A percentile compares a stretch with the other conserved stretches of the same genome.
phyloP scores from a whole-genome alignment of 1,284 basidiomycete genomes.

The Sanguinoderma infundibulare region DNA sequence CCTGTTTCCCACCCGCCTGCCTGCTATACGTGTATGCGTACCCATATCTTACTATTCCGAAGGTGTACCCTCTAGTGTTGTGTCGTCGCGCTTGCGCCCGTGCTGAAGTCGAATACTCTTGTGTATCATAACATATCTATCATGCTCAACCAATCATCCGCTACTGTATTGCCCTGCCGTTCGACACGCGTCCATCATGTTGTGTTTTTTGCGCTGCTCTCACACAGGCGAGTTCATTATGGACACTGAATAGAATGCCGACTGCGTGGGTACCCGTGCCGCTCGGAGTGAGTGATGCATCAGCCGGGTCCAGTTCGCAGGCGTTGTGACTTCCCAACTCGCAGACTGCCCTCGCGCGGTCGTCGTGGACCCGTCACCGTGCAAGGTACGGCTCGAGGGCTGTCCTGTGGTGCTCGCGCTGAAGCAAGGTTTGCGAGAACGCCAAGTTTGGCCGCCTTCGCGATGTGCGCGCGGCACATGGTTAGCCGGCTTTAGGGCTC shows the following conservation, averaged over 20 bases:
- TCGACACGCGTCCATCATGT: not conserved
- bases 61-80: not conserved
- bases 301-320: not conserved
- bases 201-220: not conserved
- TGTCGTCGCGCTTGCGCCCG: not conserved
- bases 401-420: not conserved
- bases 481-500: conserved; percentile 22
- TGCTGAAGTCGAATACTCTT: not conserved
- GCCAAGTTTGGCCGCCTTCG: not conserved
- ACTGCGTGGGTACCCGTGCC: not conserved
- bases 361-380: conserved; percentile 7
- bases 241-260: not conserved
- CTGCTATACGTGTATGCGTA: not conserved
- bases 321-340: not conserved
- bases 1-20: not conserved
- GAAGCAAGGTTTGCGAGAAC: not conserved
- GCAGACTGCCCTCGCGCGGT: conserved; percentile 3
- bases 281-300: not conserved
- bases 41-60: not conserved
- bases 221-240: not conserved
- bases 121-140: too few relatives aligned
- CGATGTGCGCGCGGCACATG: conserved; percentile 4
- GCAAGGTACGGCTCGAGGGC: not conserved
- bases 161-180: too few relatives aligned
- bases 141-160: too few relatives aligned